Evolutionary conservation across 768 basidiomycete species (phyloP).

Genomic region (Collybiopsis confluens): DNA sequence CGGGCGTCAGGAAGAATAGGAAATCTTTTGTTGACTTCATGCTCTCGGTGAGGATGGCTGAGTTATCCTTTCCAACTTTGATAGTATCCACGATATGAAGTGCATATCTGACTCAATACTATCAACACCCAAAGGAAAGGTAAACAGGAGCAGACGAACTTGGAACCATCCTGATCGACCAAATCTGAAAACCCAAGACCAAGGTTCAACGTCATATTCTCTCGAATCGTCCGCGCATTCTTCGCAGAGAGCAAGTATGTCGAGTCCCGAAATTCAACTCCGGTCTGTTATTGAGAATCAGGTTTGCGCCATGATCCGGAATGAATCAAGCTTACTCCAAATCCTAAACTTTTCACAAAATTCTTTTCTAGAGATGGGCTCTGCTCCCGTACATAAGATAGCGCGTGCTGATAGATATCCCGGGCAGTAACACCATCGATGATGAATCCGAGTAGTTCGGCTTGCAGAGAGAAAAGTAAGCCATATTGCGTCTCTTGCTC

Average conservation of each 20-base stretch:
- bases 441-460: slow-evolving; percentile 68
- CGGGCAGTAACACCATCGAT: slow-evolving; percentile 73
- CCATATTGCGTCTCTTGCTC: slow-evolving; percentile 89
- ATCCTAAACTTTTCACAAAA: slow-evolving; percentile 88
- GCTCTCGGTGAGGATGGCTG: slow-evolving; percentile 76
- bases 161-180: slow-evolving; percentile 70
- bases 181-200: slow-evolving; percentile 84
- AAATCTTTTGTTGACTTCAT: slow-evolving; percentile 82
- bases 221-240: slow-evolving; percentile 63
- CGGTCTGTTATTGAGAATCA: slow-evolving; percentile 59
- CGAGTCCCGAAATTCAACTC: slow-evolving; percentile 92
- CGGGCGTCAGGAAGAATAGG: slow-evolving; percentile 75
- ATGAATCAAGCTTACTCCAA: slow-evolving; percentile 55
- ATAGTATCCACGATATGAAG: slow-evolving; percentile 88
- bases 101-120: slow-evolving; percentile 59
- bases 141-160: slow-evolving; percentile 38
- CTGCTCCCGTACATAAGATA: slow-evolving; percentile 68
- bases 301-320: background rate
- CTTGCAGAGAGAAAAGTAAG: slow-evolving; percentile 72
- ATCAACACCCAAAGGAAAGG: background rate
- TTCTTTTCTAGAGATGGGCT: slow-evolving; percentile 78
- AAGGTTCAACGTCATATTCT: slow-evolving; percentile 85
- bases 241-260: slow-evolving; percentile 80
- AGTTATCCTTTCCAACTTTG: slow-evolving; percentile 62
- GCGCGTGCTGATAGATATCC: slow-evolving; percentile 78